phyloP scores from a whole-genome alignment of 192 early-diverging fungal species.

The Backusella luteola region DNA sequence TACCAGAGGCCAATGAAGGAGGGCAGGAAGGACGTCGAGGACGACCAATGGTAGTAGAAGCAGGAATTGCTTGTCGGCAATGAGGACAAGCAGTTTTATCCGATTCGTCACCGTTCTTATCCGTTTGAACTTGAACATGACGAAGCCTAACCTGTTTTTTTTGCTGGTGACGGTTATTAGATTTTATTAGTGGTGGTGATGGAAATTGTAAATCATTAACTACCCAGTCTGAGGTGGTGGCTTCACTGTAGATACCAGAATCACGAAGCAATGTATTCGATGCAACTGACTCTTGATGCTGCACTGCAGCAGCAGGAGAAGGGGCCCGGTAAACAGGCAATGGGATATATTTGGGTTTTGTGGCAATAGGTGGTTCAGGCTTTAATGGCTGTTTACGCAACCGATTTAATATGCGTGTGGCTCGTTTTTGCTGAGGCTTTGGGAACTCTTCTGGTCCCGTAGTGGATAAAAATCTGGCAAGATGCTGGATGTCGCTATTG shows the following conservation, averaged over 20 bases:
- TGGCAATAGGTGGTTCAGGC: not conserved
- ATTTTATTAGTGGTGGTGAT: not conserved
- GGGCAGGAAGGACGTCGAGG: conserved; percentile 16
- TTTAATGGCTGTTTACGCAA: conserved; percentile 15
- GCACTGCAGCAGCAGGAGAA: not conserved
- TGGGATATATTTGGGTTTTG: conserved; percentile 17
- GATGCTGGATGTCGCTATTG: not conserved
- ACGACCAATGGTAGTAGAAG: not conserved
- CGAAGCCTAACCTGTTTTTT: conserved; percentile 15
- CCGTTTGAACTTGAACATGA: conserved; percentile 28
- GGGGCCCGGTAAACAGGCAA: conserved; percentile 19
- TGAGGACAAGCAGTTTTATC: conserved; percentile 11
- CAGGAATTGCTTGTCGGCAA: not conserved
- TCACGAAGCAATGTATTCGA: conserved; percentile 18
- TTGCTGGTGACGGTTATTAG: not conserved
- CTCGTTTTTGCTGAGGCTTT: conserved; percentile 9
- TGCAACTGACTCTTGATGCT: not conserved
- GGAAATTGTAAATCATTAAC: conserved; percentile 2
- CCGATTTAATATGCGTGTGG: conserved; percentile 19
- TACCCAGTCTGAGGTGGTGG: not conserved
- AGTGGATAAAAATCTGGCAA: conserved; percentile 20
- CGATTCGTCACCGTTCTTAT: not conserved
- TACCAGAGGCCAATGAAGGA: conserved; percentile 12
- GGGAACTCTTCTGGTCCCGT: conserved; percentile 21
- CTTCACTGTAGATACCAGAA: conserved; percentile 24